These are phyloP conservation scores for Trematosphaeria pertusa DNA, from an alignment of 2,329 filamentous ascomycete species.

Conservation along the genomic window DNA sequence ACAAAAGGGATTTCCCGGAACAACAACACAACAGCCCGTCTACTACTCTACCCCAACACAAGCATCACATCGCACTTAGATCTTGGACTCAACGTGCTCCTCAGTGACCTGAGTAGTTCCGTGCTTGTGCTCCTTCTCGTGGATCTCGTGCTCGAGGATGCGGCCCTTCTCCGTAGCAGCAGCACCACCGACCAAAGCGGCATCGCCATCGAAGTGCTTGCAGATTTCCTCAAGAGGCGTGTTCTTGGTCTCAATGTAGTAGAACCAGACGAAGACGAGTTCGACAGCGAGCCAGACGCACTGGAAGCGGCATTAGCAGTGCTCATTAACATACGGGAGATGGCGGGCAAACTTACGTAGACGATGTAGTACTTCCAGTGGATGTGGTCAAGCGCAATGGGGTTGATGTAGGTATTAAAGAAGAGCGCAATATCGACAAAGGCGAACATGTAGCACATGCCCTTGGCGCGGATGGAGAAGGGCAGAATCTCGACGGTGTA, in stretches of 20 bases:
- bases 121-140: slow-evolving; percentile 20
- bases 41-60: too few species aligned
- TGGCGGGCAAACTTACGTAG: slow-evolving; percentile 41
- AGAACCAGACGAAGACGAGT: slow-evolving; percentile 38
- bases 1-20: too few species aligned
- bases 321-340: slow-evolving; percentile 25
- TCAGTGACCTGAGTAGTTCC: slow-evolving; percentile 15
- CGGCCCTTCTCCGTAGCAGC: slow-evolving; percentile 44
- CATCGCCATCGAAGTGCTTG: slow-evolving; percentile 40
- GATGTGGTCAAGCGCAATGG: slow-evolving; percentile 49
- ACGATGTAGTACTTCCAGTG: slow-evolving; percentile 56
- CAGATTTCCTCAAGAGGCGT: slow-evolving; percentile 34
- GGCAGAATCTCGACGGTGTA: slow-evolving; percentile 57
- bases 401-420: slow-evolving; percentile 53
- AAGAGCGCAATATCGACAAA: slow-evolving; percentile 56
- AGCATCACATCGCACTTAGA: background rate
- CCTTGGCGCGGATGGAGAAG: slow-evolving; percentile 55
- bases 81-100: slow-evolving; percentile 14
- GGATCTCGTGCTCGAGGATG: slow-evolving; percentile 26
- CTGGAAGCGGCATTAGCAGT: slow-evolving; percentile 20
- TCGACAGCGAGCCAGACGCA: slow-evolving; percentile 41
- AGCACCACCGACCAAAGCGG: slow-evolving; percentile 46
- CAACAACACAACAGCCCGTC: too few species aligned
- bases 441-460: slow-evolving; percentile 54
- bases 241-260: slow-evolving; percentile 34